Conservation (phyloP, 805 yeast genomes). For the Saccharomycopsis babjevae region DNA sequence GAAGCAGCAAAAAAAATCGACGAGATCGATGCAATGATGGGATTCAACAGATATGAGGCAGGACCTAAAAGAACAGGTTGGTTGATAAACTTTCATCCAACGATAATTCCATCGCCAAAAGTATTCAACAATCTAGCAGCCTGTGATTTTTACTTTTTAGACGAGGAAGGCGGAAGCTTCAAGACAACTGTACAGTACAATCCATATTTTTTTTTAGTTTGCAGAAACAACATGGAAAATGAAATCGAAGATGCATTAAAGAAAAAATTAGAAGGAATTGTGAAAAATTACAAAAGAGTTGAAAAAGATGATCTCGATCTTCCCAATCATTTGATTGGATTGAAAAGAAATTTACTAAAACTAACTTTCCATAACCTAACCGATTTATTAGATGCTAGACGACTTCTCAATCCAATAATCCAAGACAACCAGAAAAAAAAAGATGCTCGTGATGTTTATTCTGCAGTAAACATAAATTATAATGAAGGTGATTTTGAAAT, state of each 20-base stretch:
- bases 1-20: slow-evolving; percentile 55
- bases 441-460: slow-evolving; percentile 59
- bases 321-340: slow-evolving; percentile 81
- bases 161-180: slow-evolving; percentile 94
- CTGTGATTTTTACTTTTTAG: slow-evolving; percentile 88
- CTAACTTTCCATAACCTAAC: slow-evolving; percentile 63
- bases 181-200: slow-evolving; percentile 74
- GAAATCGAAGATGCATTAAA: slow-evolving; percentile 83
- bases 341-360: slow-evolving; percentile 52
- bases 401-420: slow-evolving; percentile 58
- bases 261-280: slow-evolving; percentile 50
- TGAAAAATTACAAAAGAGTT: slow-evolving; percentile 47
- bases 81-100: slow-evolving; percentile 91
- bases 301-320: slow-evolving; percentile 70
- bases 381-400: slow-evolving; percentile 68
- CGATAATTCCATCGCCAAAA: slow-evolving; percentile 47
- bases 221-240: slow-evolving; percentile 39
- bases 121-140: slow-evolving; percentile 66
- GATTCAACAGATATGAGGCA: slow-evolving; percentile 68
- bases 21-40: slow-evolving; percentile 71
- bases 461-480: slow-evolving; percentile 38
- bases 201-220: slow-evolving; percentile 74
- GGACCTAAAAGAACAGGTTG: slow-evolving; percentile 76
- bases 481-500: slow-evolving; percentile 26
- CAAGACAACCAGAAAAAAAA: slow-evolving; percentile 51